Conservation (phyloP, 148 eudicot genomes). For the Oxyria digyna region DNA sequence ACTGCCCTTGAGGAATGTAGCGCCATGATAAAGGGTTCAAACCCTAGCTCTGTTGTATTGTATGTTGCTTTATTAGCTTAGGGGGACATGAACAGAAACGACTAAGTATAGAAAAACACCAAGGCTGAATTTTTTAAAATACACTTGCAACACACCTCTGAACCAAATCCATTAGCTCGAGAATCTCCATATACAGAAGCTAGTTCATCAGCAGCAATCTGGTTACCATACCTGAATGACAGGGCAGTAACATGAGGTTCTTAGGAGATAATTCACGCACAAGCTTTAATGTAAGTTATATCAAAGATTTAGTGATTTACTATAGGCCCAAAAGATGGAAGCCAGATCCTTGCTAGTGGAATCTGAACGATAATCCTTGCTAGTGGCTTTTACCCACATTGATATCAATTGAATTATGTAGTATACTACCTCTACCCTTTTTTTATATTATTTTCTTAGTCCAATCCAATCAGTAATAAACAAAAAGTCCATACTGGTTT, state of each 20-base stretch:
- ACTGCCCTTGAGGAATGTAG: neutral
- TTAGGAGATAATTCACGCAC: neutral
- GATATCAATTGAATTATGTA: neutral
- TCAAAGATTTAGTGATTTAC: neutral
- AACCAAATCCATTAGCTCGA: slow-evolving; percentile 84
- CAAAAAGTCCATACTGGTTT: neutral
- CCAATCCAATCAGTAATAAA: neutral
- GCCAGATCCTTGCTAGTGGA: no score
- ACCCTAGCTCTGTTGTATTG: neutral
- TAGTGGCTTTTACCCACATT: neutral
- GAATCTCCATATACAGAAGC: slow-evolving; percentile 62
- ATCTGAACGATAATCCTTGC: no score
- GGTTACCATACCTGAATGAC: slow-evolving; percentile 71
- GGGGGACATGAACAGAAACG: neutral
- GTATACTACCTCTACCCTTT: neutral
- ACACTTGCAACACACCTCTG: slow-evolving; percentile 49
- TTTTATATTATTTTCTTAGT: neutral
- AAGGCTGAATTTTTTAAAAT: neutral
- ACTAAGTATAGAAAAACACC: neutral
- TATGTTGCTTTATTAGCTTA: neutral
- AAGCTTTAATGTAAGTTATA: neutral
- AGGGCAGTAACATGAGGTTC: neutral
- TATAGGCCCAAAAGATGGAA: neutral
- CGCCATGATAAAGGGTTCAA: neutral
- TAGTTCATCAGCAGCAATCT: slow-evolving; percentile 67